Conservation (phyloP, 306 rosid species). For the Glycine latifolia region DNA sequence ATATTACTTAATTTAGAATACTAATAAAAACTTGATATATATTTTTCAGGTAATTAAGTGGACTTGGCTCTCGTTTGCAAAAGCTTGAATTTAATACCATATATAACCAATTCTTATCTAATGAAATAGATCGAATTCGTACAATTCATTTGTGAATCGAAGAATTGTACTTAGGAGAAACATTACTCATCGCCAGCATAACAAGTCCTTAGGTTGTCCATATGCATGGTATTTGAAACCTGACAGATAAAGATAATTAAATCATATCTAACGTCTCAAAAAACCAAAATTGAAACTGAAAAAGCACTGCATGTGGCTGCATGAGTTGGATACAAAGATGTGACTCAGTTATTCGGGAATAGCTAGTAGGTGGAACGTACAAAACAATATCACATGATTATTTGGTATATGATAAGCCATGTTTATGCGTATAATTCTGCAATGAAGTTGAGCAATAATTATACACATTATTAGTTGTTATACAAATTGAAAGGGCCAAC, state of each 20-base stretch:
- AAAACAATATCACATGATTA: conserved; percentile 43
- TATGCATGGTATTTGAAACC: conserved; percentile 1
- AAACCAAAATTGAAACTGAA: background rate
- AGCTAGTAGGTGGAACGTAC: conserved; percentile 41
- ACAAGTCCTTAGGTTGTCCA: conserved; percentile 3
- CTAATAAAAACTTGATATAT: too few relatives aligned
- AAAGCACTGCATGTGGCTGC: conserved; percentile 25
- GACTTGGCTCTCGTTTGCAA: too few relatives aligned
- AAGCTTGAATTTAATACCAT: too few relatives aligned
- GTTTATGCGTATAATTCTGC: too few relatives aligned
- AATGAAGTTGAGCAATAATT: conserved; percentile 7
- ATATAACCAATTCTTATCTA: too few relatives aligned
- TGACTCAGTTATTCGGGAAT: background rate
- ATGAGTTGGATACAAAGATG: conserved; percentile 21
- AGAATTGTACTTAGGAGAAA: background rate
- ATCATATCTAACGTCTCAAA: background rate
- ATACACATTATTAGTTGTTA: conserved; percentile 44
- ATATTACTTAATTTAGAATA: too few relatives aligned
- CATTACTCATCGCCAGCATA: background rate
- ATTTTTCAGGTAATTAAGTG: too few relatives aligned
- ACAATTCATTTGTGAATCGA: background rate
- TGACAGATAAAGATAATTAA: background rate
- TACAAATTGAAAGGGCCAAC: conserved; percentile 11
- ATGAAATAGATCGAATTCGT: background rate
- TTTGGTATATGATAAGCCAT: conserved; percentile 38